A percentile compares a stretch with the other conserved stretches of the same genome.
Conservation (phyloP, 2,329 filamentous ascomycete genomes). For the Myriangium duriaei region DNA sequence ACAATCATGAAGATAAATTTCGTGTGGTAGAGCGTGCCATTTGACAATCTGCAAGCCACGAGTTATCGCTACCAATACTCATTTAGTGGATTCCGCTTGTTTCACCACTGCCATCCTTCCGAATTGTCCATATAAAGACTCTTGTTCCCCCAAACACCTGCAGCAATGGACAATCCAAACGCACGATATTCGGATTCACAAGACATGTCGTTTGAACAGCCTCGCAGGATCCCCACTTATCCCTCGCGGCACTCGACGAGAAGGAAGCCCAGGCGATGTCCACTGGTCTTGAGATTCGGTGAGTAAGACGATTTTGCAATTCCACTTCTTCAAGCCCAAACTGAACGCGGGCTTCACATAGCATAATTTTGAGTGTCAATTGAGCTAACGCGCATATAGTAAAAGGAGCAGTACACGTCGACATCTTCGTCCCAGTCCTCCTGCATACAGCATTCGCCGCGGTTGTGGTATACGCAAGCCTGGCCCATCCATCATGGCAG, state of each 20-base stretch:
- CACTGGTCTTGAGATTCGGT: slow-evolving; percentile 48
- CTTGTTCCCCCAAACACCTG: no score
- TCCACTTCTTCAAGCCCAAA: neutral
- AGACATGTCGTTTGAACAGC: no score
- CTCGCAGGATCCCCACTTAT: slow-evolving; percentile 26
- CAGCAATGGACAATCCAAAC: no score
- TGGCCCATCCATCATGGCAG: slow-evolving; percentile 17
- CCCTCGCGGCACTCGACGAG: slow-evolving; percentile 33
- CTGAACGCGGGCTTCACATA: neutral
- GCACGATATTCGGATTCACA: no score
- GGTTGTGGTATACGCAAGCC: slow-evolving; percentile 46
- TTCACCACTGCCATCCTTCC: no score
- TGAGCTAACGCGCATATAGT: slow-evolving; percentile 16
- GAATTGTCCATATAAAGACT: no score
- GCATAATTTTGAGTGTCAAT: neutral
- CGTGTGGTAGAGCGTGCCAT: no score
- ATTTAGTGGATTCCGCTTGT: no score
- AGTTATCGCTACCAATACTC: no score
- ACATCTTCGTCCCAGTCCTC: slow-evolving; percentile 44
- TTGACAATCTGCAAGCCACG: no score
- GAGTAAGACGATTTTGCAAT: no score
- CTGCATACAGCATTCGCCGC: slow-evolving; percentile 47
- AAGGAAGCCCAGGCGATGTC: slow-evolving; percentile 43
- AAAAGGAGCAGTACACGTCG: slow-evolving; percentile 50
- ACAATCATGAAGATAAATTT: no score